Base-by-base conservation (phyloP, 176 grass and related monocot genomes). In the Oryza coarctata region DNA sequence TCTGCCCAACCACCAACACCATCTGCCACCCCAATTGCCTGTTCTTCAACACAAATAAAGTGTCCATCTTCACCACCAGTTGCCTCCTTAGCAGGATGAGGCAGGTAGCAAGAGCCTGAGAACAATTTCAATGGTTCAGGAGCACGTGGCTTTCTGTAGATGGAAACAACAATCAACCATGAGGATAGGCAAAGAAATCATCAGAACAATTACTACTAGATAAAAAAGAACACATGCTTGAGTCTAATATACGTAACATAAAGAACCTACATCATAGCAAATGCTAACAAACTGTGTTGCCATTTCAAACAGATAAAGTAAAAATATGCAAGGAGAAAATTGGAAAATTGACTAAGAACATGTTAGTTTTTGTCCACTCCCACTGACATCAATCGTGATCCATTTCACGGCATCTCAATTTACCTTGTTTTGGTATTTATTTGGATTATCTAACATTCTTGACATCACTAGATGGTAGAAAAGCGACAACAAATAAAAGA, bases 1-100 rank as follows among this genome's bases (percentile, higher is more conserved):
- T 99, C 89, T 71, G 93, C 93, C 97, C 97, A 99, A 50, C 97
- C 97, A 80, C 97, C 97, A 65, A 99, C 97, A 69, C 97, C 97
- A 69, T 99, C 97, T 63, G 97, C 97, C 44, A 99, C 93, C 10
- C 97, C 97, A 77, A 99, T 95, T 3, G 86, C 91, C n/a, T 89
- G 91, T 4, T 88, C 88, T 77, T 95, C 90, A 33, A 38, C 31
- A 60, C 91, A 96, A 68, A 99, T 95, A 50, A 99, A 99, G 87
- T 99, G 93, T 12, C 93, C 97, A 87, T 99, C 97, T 47, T 99
- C 97, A 33, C 97, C 97, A 71, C 97, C 93, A 66, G 97, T 99
- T 55, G 86, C 88, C 84, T 92, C 96, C 89, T 99, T 99, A 65
- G 88, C 97, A 29, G 97, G 97, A 79, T 99, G 97, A 65, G 97